A percentile compares a stretch with the other conserved stretches of the same genome.
These are phyloP conservation scores for Fremontodendron californicum DNA, from an alignment of 345 rosid genomes.

Conservation along the genomic window DNA sequence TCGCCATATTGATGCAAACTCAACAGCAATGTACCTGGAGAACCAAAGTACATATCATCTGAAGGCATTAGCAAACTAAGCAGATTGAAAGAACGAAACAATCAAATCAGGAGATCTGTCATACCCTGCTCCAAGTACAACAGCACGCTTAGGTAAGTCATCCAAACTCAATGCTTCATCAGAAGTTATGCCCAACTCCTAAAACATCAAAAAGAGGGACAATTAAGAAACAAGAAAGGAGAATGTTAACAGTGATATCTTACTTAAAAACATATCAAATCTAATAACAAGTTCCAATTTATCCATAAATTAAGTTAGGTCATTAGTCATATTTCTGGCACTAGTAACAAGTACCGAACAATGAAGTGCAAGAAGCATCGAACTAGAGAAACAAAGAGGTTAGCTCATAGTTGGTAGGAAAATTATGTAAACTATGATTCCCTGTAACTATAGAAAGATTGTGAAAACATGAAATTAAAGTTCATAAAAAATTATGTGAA, in stretches of 20 bases:
- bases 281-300: not conserved
- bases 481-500: not conserved
- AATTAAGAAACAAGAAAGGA: not conserved
- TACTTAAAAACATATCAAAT: not conserved
- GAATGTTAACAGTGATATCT: not conserved
- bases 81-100: conserved; percentile 16
- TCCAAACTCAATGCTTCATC: conserved; percentile 99
- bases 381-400: not conserved
- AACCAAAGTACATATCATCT: conserved; percentile 19
- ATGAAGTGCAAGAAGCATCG: not conserved
- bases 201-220: conserved; percentile 12
- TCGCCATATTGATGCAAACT: conserved; percentile 99
- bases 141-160: conserved; percentile 81
- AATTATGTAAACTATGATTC: not conserved
- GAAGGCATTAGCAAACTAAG: conserved; percentile 16
- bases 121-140: conserved; percentile 98
- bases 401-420: not conserved
- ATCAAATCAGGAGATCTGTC: conserved; percentile 15
- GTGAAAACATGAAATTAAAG: not conserved
- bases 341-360: not conserved
- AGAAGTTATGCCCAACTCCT: conserved; percentile 97
- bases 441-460: not conserved
- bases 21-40: conserved; percentile 91
- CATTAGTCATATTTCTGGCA: not conserved
- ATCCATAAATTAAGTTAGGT: not conserved